phyloP scores from a whole-genome alignment of 2,329 filamentous ascomycete genomes.

The Fusarium sp. region DNA sequence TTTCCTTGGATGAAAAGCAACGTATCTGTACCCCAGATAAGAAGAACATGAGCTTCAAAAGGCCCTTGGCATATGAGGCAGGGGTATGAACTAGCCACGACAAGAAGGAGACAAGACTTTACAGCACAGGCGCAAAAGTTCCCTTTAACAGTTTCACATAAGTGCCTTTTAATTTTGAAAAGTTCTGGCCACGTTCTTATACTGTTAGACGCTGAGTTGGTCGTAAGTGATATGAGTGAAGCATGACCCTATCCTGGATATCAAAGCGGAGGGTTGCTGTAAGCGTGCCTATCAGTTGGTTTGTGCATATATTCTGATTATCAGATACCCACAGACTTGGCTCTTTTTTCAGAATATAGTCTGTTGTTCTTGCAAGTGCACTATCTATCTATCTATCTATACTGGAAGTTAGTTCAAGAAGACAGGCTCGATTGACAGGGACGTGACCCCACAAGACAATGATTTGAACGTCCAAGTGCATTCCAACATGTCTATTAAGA shows the following conservation, averaged over 20 bases:
- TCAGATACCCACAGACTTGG: no score
- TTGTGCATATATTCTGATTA: no score
- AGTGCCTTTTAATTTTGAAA: background rate
- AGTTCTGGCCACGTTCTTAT: background rate
- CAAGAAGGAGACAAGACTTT: slow-evolving; percentile 26
- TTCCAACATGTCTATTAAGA: background rate
- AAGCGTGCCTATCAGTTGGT: no score
- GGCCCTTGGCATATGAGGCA: slow-evolving; percentile 12
- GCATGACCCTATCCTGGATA: background rate
- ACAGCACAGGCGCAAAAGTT: slow-evolving; percentile 16
- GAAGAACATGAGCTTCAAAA: background rate
- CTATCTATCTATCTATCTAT: no score
- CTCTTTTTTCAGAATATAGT: no score
- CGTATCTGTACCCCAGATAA: slow-evolving; percentile 11
- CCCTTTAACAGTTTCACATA: slow-evolving; percentile 7
- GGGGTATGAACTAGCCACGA: slow-evolving; percentile 22
- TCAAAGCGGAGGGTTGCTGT: background rate
- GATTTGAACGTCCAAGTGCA: background rate
- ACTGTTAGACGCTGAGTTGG: background rate
- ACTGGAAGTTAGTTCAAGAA: no score
- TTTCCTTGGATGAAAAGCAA: background rate
- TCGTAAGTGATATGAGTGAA: background rate
- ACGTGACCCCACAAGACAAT: no score
- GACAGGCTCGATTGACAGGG: no score
- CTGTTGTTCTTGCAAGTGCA: no score